Evolutionary conservation across 2,329 filamentous ascomycete genomes (phyloP), one percentile per base, ranked within the genome.

Genomic region (Oidium heveae): DNA sequence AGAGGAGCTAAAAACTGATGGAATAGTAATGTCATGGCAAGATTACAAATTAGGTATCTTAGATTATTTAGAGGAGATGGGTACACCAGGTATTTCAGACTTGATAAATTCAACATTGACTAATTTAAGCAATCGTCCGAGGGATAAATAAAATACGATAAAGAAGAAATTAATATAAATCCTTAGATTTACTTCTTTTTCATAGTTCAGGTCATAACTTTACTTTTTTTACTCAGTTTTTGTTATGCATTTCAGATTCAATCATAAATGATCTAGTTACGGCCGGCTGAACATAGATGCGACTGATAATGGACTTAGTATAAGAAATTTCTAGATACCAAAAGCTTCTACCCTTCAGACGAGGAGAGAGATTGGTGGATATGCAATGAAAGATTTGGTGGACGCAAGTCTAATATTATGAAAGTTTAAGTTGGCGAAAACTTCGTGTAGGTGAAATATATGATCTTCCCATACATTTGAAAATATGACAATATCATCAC

Each of bases 41-140:
- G 78, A 84, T 52, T 94, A 87, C 65, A 74, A 83, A 56, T 70
- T 86, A 6, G 74, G 77, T n/a, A 80, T 89, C 58, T 67, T 94
- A 55, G 72, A 73, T 52, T 77, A 79, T 67, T 66, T 93, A 57
- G 80, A 82, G 56, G 69, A 68, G 6, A 74, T 73, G 54, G 82
- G 82, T 0, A 72, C 83, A 49, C 68, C 66, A 12, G 86, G 86
- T 0, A 72, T 89, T 33, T 74, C 75, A 16, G 73, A 80, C 58
- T 67, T 93, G 61, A 81, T 93, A 73, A 83, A 83, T 65, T 85
- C 79, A 61, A 88, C 84, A 1, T 86, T 91, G 76, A 86, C 82
- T 64, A 77, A 81, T 53, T 67, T 89, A 60, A 79, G 28, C 7
- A 32, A 32, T 32, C 28, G 78, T 67, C 39, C 8, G 39, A 20